Evolutionary conservation across 768 basidiomycete genomes (phyloP), one percentile per base, ranked within the genome.

Genomic region (Naganishia vaughanmartiniae): DNA sequence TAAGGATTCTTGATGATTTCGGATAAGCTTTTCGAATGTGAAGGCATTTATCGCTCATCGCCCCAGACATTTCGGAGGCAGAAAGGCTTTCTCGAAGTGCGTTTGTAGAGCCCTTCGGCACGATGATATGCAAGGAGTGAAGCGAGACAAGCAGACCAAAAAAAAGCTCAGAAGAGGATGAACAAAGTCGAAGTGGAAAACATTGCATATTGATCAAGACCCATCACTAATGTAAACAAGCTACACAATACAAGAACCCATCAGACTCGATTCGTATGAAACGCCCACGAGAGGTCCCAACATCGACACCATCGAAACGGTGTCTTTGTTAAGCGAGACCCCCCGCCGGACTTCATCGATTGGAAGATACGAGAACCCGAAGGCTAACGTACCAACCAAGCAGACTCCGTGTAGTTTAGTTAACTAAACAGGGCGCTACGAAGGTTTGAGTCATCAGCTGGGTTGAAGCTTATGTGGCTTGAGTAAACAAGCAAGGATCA

Each of bases 401-500:
- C 60, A 63, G 60, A 63, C 69, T 65, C 69, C 69, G 58, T 65
- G 69, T 54, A 65, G 60, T 58, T 70, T 56, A 60, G 58, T 63
- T 28, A 21, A 31, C 60, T 63, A 63, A 63, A 63, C 60, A 63
- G 60, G 60, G 60, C 60, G 60, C 69, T 54, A 46, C 69, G 71
- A 69, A 68, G 48, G 71, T 69, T 72, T 72, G 39, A 26, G 71
- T 72, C 71, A 72, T 72, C 71, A 68, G 58, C 71, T 72, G 67
- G 71, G 67, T 69, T 67, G 34, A 72, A 72, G 71, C 71, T 72
- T 63, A 54, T 70, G 66, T 72, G 71, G 71, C 71, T 72, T 69
- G 71, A 58, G 65, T 72, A 60, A 69, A 72, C 71, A 69, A 72
- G 71, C 71, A 67, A 72, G 70, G 67, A 72, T 72, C 71, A 72